Evolutionary conservation across 352 stramenopile genomes (phyloP).

Genomic region (Phytophthora ramorum): DNA sequence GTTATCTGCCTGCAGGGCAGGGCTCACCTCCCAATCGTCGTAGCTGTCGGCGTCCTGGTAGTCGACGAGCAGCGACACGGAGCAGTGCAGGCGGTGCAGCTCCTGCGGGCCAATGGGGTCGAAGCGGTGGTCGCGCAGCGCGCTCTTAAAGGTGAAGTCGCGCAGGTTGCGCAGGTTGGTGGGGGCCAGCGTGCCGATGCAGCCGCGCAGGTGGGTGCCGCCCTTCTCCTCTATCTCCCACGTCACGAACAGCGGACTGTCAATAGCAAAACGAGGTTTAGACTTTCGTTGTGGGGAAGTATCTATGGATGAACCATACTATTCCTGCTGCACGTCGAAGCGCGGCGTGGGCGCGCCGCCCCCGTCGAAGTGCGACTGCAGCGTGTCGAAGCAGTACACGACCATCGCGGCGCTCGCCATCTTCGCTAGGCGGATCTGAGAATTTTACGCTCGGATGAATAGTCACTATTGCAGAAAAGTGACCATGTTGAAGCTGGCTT

Average conservation of each 20-base stretch:
- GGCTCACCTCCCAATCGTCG: conserved; percentile 79
- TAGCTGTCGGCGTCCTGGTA: conserved; percentile 79
- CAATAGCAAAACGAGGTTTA: neutral
- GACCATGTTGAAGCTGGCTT: neutral
- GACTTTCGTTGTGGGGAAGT: neutral
- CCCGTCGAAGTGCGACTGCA: conserved; percentile 74
- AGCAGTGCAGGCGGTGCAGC: conserved; percentile 71
- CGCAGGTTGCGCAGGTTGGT: conserved; percentile 72
- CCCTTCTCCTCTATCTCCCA: conserved; percentile 78
- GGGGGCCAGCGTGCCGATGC: conserved; percentile 79
- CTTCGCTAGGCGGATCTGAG: conserved; percentile 7
- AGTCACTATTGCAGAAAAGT: neutral
- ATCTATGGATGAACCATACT: conserved; percentile 33
- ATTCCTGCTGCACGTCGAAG: conserved; percentile 69
- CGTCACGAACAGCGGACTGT: conserved; percentile 83
- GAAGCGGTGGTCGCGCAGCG: conserved; percentile 78
- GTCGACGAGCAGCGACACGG: conserved; percentile 84
- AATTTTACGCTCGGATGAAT: neutral
- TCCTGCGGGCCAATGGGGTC: conserved; percentile 76
- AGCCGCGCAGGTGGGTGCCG: conserved; percentile 64
- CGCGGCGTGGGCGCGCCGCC: conserved; percentile 49
- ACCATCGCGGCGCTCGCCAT: conserved; percentile 87
- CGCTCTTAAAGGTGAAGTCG: conserved; percentile 87
- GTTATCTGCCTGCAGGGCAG: no score
- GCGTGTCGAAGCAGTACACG: conserved; percentile 86